These are phyloP conservation scores for Ceratocystis eucalypticola DNA, from an alignment of 2,329 filamentous ascomycete species.

Conservation along the genomic window DNA sequence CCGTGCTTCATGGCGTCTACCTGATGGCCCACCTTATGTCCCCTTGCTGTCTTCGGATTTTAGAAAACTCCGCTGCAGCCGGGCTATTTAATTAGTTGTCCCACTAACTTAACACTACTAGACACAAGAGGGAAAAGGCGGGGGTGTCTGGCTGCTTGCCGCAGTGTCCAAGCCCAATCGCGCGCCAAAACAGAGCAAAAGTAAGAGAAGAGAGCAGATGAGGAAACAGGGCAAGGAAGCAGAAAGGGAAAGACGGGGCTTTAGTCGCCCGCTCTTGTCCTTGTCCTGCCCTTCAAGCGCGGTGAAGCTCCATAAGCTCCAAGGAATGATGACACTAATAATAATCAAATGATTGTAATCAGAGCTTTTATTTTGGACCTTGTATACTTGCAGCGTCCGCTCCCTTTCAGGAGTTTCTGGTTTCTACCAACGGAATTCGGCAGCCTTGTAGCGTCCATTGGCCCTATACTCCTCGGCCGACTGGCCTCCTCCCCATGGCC, in stretches of 20 bases:
- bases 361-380: background rate
- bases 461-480: no score
- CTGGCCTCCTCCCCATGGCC: no score
- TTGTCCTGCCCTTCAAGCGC: background rate
- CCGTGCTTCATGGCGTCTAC: background rate
- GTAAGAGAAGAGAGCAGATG: background rate
- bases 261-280: background rate
- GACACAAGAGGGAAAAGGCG: background rate
- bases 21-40: background rate
- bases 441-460: background rate
- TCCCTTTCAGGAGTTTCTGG: background rate
- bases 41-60: background rate
- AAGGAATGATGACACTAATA: background rate
- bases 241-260: background rate
- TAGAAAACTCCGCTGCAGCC: background rate
- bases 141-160: background rate
- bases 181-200: constrained; percentile 2
- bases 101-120: background rate
- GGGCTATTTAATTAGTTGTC: background rate
- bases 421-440: background rate
- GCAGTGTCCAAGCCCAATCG: background rate
- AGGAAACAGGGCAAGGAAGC: background rate
- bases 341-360: background rate
- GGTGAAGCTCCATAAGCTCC: background rate
- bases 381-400: background rate